Evolutionary conservation across 257 asterid species (phyloP).

Genomic region (Solanum raphanifolium): DNA sequence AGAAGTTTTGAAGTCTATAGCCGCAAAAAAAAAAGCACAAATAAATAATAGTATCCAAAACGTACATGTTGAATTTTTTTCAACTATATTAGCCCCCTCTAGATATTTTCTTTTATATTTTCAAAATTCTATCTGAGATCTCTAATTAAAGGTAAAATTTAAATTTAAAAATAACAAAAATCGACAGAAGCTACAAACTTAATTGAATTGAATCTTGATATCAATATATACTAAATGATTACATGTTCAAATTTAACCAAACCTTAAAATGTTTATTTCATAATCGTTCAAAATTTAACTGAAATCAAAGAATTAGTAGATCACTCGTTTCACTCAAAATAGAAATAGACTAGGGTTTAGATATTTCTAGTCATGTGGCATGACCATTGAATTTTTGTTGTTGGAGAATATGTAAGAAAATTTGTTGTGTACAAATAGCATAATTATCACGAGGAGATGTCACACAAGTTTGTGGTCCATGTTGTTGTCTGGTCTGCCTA

Average conservation of each 20-base stretch:
- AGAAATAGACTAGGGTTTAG: background rate
- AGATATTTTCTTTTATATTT: too few species aligned
- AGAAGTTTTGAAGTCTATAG: background rate
- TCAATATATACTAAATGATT: too few species aligned
- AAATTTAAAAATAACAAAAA: too few species aligned
- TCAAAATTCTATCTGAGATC: too few species aligned
- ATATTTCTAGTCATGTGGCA: background rate
- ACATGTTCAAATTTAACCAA: too few species aligned
- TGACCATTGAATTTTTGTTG: background rate
- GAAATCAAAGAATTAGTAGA: background rate
- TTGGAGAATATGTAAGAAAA: background rate
- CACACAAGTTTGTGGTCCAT: constrained; percentile 29
- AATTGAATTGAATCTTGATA: too few species aligned
- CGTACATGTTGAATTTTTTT: too few species aligned
- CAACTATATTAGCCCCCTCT: too few species aligned
- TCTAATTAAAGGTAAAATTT: too few species aligned
- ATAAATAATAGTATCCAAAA: background rate
- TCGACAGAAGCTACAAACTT: background rate
- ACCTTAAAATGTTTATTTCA: background rate
- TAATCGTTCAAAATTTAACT: background rate
- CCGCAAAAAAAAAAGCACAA: background rate
- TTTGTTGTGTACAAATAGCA: background rate
- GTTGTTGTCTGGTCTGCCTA: constrained; percentile 9
- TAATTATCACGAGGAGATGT: background rate
- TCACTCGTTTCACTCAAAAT: background rate